phyloP scores from a whole-genome alignment of 163 green algal genomes.

The Smithsoniella earleae region DNA sequence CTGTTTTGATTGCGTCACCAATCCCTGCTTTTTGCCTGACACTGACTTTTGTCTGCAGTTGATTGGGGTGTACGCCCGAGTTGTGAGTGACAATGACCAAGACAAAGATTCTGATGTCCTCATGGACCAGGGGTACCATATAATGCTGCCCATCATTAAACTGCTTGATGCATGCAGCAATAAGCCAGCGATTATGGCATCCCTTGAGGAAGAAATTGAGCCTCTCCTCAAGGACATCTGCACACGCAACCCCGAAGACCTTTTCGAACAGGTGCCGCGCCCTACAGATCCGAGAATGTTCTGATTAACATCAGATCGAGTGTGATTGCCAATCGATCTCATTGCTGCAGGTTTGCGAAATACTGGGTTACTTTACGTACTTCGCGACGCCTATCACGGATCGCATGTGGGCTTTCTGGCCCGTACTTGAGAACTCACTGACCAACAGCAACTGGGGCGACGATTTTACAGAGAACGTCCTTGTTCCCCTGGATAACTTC shows the following conservation, averaged over 20 bases:
- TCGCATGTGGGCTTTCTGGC: constrained; percentile 14
- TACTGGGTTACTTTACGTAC: constrained; percentile 25
- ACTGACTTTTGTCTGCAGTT: neutral
- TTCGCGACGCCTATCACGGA: constrained; percentile 5
- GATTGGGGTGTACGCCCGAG: constrained; percentile 3
- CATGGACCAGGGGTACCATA: constrained; percentile 21
- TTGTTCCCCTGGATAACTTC: constrained; percentile 28
- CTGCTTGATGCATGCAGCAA: constrained; percentile 26
- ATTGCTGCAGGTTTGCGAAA: constrained; percentile 28
- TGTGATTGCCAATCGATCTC: too few relatives aligned
- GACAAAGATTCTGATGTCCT: constrained; percentile 10
- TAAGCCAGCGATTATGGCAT: neutral
- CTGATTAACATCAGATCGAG: too few relatives aligned
- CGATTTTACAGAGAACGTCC: neutral
- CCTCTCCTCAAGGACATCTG: constrained; percentile 16
- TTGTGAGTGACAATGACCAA: neutral
- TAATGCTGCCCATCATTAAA: constrained; percentile 17
- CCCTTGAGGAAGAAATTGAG: constrained; percentile 4
- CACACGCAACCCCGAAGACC: neutral
- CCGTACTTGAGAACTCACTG: neutral
- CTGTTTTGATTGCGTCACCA: neutral
- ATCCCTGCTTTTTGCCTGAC: neutral
- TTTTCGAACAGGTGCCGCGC: constrained; percentile 20
- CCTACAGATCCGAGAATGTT: too few relatives aligned
- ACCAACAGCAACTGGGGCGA: neutral